phyloP scores from a whole-genome alignment of 768 basidiomycete species.

The Russula brevipes region DNA sequence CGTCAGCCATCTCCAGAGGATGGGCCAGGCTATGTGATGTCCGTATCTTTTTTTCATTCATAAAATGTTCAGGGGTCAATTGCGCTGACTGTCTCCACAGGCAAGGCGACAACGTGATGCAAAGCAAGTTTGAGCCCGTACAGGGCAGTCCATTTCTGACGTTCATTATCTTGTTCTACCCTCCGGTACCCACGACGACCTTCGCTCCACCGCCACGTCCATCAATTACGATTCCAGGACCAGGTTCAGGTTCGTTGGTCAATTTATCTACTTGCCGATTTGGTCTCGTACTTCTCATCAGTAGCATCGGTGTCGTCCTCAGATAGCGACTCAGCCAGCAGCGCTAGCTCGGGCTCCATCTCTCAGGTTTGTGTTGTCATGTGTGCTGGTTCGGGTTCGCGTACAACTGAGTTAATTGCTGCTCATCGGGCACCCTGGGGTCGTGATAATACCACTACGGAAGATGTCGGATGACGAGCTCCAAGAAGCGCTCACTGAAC shows the following conservation, averaged over 20 bases:
- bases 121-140: constrained; percentile 2
- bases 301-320: background rate
- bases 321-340: constrained; percentile 6
- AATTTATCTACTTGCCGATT: background rate
- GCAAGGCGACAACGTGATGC: background rate
- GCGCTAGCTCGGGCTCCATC: constrained; percentile 8
- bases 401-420: background rate
- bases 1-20: constrained; percentile 4
- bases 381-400: background rate
- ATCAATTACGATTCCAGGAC: background rate
- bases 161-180: constrained; percentile 11
- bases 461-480: constrained; percentile 20
- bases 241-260: background rate
- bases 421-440: background rate
- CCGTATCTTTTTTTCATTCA: background rate
- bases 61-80: background rate
- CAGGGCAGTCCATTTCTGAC: constrained; percentile 4
- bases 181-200: background rate
- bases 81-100: background rate
- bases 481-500: constrained; percentile 5
- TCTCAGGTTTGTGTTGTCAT: constrained; percentile 7
- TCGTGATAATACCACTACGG: background rate
- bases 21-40: constrained; percentile 3
- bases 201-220: background rate
- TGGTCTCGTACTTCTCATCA: background rate